Evolutionary conservation across 2,329 filamentous ascomycete genomes (phyloP), one percentile per base, ranked within the genome.

Genomic region (Clarireedia homoeocarpa): DNA sequence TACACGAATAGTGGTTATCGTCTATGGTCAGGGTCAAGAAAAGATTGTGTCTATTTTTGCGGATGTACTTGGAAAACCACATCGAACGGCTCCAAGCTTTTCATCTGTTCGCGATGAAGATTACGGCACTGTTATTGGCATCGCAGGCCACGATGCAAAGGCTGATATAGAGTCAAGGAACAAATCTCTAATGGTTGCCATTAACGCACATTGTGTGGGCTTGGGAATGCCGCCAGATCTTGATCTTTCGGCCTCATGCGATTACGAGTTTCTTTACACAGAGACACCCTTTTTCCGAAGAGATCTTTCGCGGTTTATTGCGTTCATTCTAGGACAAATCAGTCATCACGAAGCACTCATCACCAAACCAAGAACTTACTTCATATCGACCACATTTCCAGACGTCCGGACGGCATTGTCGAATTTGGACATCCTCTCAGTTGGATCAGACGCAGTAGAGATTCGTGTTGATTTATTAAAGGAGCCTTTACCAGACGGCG

Each of bases 201-300:
- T 94, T 68, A 87, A 91, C 68, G 84, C 87, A 24, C 87, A 92
- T 69, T 89, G 85, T 67, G 82, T 90, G 60, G 83, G 85, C 64
- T 76, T 83, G 55, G 83, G 83, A 30, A 87, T 85, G 74, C 82
- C 83, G 17, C 83, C 85, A n/a, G 83, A 89, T 62, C 69, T 79
- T 40, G 70, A 76, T 47, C 77, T 91, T 24, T 89, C 85, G 15
- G 75, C 81, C 26, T 71, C 79, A 56, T 91, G 87, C 73, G 88
- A 94, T 72, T 94, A 92, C 72, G 89, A 95, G 69, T 94, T 92
- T 63, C 77, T 95, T 20, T 95, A 94, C 73, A 88, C 86, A 3
- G 80, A 84, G 60, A 77, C 79, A 7, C 80, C 85, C 1, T 89
- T 88, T 69, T 84, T 86, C 59, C 82, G 89, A 27, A 80, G 88